phyloP scores from a whole-genome alignment of 805 yeast species.

The Tetrapisispora arboricola region DNA sequence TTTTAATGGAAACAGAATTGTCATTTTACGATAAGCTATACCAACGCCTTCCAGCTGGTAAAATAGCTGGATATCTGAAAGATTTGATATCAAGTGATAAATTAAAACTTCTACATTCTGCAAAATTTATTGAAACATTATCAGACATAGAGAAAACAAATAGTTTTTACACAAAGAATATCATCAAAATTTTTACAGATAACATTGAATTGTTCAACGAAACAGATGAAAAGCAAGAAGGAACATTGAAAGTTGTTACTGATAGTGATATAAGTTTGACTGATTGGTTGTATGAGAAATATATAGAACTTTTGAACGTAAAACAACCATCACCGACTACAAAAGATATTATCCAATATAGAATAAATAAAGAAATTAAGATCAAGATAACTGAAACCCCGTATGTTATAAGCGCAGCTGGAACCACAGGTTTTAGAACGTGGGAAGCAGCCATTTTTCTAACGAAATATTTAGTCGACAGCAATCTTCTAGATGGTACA shows the following conservation, averaged over 20 bases:
- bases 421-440: slow-evolving; percentile 82
- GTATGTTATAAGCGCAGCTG: slow-evolving; percentile 53
- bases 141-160: slow-evolving; percentile 28
- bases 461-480: slow-evolving; percentile 33
- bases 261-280: slow-evolving; percentile 8
- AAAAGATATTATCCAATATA: slow-evolving; percentile 27
- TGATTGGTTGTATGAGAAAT: slow-evolving; percentile 28
- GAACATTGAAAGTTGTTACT: slow-evolving; percentile 1
- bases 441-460: slow-evolving; percentile 87
- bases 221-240: slow-evolving; percentile 1
- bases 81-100: background rate
- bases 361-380: slow-evolving; percentile 9
- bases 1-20: background rate
- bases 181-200: slow-evolving; percentile 36
- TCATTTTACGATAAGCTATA: slow-evolving; percentile 8
- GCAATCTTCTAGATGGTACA: background rate
- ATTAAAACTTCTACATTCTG: slow-evolving; percentile 1
- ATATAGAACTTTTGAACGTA: slow-evolving; percentile 21
- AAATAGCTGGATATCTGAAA: background rate
- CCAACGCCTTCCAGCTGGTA: slow-evolving; percentile 10
- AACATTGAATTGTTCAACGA: slow-evolving; percentile 31
- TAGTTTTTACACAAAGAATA: slow-evolving; percentile 40
- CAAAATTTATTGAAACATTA: slow-evolving; percentile 14
- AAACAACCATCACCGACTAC: slow-evolving; percentile 20
- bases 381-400: slow-evolving; percentile 50